Percentiles rank a stretch among this genome's conserved stretches.
Evolutionary conservation across 2,329 filamentous ascomycete species (phyloP).

Genomic region (Cytospora piceicola): DNA sequence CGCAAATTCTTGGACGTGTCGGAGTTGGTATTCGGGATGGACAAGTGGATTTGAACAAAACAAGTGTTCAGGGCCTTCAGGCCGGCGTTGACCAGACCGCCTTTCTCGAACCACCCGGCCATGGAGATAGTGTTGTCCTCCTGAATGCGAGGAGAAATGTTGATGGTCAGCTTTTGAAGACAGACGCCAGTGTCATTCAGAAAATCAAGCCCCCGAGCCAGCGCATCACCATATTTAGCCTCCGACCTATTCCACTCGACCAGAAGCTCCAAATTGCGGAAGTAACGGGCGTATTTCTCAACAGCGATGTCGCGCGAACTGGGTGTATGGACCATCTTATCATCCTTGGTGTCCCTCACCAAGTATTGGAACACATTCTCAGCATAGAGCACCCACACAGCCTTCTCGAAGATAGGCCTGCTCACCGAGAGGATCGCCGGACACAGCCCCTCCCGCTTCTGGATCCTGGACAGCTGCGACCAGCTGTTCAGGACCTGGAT

Average conservation of each 20-base stretch:
- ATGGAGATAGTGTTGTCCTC: slow-evolving; percentile 3
- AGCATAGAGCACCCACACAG: slow-evolving; percentile 49
- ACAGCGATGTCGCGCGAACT: slow-evolving; percentile 39
- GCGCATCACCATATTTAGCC: slow-evolving; percentile 33
- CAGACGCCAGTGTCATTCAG: slow-evolving; percentile 30
- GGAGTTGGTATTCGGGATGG: slow-evolving; percentile 28
- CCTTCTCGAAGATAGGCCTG: slow-evolving; percentile 43
- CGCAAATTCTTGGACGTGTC: slow-evolving; percentile 40
- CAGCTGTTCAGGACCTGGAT: slow-evolving; percentile 42
- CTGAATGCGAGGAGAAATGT: slow-evolving; percentile 41
- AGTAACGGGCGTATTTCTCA: slow-evolving; percentile 43
- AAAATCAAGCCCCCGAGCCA: slow-evolving; percentile 26
- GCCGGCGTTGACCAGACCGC: slow-evolving; percentile 19
- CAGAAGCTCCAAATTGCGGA: slow-evolving; percentile 48
- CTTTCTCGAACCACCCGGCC: slow-evolving; percentile 19
- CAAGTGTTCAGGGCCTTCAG: slow-evolving; percentile 31
- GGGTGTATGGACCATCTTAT: slow-evolving; percentile 20
- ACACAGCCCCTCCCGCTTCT: slow-evolving; percentile 37
- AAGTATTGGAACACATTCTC: slow-evolving; percentile 53
- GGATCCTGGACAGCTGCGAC: slow-evolving; percentile 38
- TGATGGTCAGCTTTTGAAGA: slow-evolving; percentile 49
- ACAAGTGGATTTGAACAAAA: slow-evolving; percentile 34
- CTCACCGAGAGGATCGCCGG: slow-evolving; percentile 45
- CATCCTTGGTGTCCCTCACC: slow-evolving; percentile 43
- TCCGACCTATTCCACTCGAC: slow-evolving; percentile 48